Evolutionary conservation across 306 rosid genomes (phyloP).

Genomic region (Inga oerstediana): DNA sequence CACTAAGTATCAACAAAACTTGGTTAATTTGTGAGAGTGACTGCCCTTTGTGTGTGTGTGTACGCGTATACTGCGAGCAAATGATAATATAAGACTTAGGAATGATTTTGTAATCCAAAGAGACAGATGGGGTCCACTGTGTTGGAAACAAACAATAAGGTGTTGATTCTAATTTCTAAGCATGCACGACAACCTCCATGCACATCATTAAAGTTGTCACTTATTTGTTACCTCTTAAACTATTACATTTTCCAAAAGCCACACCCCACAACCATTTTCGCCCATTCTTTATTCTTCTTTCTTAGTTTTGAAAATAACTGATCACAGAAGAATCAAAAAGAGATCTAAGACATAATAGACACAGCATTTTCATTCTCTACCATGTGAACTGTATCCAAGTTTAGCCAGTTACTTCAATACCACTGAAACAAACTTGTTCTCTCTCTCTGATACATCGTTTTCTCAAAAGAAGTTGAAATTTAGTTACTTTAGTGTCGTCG

Average conservation of each 20-base stretch:
- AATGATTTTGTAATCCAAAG: slow-evolving; percentile 25
- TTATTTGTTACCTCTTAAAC: slow-evolving; percentile 21
- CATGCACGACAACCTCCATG: slow-evolving; percentile 51
- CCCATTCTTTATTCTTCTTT: neutral
- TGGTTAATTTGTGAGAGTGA: neutral
- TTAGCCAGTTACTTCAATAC: neutral
- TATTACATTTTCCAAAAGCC: slow-evolving; percentile 45
- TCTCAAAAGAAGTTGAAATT: neutral
- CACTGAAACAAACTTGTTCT: neutral
- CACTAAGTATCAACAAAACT: neutral
- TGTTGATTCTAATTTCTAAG: slow-evolving; percentile 46
- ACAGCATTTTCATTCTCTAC: neutral
- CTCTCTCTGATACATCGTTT: neutral
- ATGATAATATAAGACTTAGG: slow-evolving; percentile 33
- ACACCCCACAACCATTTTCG: slow-evolving; percentile 7
- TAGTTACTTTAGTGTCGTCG: neutral
- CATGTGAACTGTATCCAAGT: neutral
- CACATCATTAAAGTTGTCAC: slow-evolving; percentile 47
- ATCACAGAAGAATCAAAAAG: neutral
- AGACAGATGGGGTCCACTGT: slow-evolving; percentile 55
- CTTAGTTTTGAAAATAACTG: neutral
- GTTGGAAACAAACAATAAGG: slow-evolving; percentile 49
- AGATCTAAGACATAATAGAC: neutral
- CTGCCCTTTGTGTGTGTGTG: neutral
- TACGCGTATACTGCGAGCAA: slow-evolving; percentile 28